Evolutionary conservation across 2,329 filamentous ascomycete species (phyloP), one percentile per base, ranked within the genome.

Genomic region (Fusarium sp.): DNA sequence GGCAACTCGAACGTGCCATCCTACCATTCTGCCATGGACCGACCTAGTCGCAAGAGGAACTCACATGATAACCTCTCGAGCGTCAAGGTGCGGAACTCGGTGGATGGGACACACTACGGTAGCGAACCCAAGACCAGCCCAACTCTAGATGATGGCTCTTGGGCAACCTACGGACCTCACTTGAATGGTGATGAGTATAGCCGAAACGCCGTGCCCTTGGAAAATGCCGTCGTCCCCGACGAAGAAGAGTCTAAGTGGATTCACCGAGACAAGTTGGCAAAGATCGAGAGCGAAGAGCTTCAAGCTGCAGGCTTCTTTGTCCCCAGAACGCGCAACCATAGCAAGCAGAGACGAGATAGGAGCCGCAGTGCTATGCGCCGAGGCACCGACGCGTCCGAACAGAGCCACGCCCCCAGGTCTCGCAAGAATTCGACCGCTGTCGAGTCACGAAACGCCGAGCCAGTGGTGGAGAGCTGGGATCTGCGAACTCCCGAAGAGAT

Each of bases 191-290:
- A 83, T 32, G 71, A 80, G 33, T 69, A 77, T 58, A 75, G 76
- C 62, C 72, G 78, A 73, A 47, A 71, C 63, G 45, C 80, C 78
- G 71, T 77, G 17, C 77, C 77, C 30, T 68, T 77, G 10, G 79
- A 81, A 37, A 61, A 80, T 64, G 77, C 79, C 8, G 43, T 27
- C 12, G 22, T 17, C 12, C 75, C 75, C 10, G 84, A 86, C 37
- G 84, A 86, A 37, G 91, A 93, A 70, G 87, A 90, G 70, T 93
- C 91, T 35, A 92, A 94, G 81, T 97, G 94, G 94, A 96, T 97
- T 77, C 94, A 97, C 79, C 87, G 94, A 66, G 94, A 97, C 83
- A 96, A 96, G 83, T 84, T 97, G 70, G 94, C 93, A 64, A 90
- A 90, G 79, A 97, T 96, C 76, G 94, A 97, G 83, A 96, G 87